These are phyloP conservation scores for Opeltia flavorubescens DNA, from an alignment of 495 filamentous ascomycete genomes.

Conservation along the genomic window DNA sequence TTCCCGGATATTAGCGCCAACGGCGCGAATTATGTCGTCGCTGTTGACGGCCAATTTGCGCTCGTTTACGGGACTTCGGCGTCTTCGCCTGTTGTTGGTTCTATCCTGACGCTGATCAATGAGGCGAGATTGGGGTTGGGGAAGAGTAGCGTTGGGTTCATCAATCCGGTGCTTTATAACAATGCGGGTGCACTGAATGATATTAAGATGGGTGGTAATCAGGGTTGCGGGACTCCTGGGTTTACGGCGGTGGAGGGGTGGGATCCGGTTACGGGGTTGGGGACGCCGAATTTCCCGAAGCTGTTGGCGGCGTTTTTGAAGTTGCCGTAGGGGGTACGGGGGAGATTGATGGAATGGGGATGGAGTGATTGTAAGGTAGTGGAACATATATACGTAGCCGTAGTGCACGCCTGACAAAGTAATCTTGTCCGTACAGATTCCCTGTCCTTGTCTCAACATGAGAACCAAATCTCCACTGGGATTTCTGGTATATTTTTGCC, in stretches of 20 bases:
- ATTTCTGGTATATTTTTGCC: no score
- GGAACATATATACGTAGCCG: no score
- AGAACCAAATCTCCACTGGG: no score
- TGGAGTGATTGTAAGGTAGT: background rate
- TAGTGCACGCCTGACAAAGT: no score
- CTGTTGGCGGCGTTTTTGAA: conserved; percentile 33
- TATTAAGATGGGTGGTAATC: conserved; percentile 44
- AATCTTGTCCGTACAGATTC: no score
- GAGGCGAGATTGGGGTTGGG: conserved; percentile 42
- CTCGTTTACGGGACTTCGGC: conserved; percentile 42
- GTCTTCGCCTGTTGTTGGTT: conserved; percentile 41
- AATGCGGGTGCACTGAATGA: conserved; percentile 49
- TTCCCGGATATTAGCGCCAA: conserved; percentile 54
- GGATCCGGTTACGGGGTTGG: conserved; percentile 53
- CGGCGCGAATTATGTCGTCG: conserved; percentile 42
- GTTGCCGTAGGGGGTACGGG: background rate
- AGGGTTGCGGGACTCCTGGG: conserved; percentile 40
- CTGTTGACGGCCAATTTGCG: conserved; percentile 24
- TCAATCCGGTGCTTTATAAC: conserved; percentile 47
- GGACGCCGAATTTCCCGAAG: conserved; percentile 40
- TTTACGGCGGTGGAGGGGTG: conserved; percentile 40
- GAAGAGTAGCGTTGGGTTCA: conserved; percentile 43
- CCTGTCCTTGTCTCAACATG: no score
- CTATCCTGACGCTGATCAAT: conserved; percentile 47
- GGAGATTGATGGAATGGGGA: background rate